Conservation (phyloP, 345 rosid genomes). For the Linum tenue region DNA sequence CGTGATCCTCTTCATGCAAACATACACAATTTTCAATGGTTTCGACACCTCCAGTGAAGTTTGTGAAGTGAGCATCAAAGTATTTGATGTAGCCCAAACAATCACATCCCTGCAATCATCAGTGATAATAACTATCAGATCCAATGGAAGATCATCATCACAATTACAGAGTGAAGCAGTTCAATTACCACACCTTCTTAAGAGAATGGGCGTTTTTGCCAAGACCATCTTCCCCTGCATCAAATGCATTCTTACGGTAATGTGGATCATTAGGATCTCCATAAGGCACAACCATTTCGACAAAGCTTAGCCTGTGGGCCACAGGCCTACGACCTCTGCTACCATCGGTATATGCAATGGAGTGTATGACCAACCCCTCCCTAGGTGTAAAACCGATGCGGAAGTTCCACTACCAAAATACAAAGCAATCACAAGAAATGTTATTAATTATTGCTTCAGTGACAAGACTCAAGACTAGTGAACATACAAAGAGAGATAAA, state of each 20-base stretch:
- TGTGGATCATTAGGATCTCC: constrained; percentile 97
- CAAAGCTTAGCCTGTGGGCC: constrained; percentile 84
- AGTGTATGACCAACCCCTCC: constrained; percentile 84
- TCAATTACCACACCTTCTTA: constrained; percentile 45
- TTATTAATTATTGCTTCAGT: constrained; percentile 7
- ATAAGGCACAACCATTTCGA: constrained; percentile 95
- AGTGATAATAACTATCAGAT: background rate
- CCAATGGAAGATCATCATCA: background rate
- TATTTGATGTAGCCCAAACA: constrained; percentile 81
- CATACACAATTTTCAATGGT: constrained; percentile 86
- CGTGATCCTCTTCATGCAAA: constrained; percentile 91
- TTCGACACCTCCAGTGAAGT: constrained; percentile 87
- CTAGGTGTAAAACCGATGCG: constrained; percentile 88
- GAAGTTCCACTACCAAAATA: constrained; percentile 69
- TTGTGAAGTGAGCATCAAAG: constrained; percentile 82
- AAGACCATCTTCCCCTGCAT: constrained; percentile 96
- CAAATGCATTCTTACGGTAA: constrained; percentile 88
- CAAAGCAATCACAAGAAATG: constrained; percentile 16
- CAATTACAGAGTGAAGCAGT: background rate
- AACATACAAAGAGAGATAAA: constrained; percentile 4
- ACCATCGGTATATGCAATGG: constrained; percentile 86
- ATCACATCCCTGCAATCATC: constrained; percentile 61
- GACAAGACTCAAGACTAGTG: constrained; percentile 2
- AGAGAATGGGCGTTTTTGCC: constrained; percentile 96
- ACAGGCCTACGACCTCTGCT: constrained; percentile 85